These are phyloP conservation scores for Paraurostyla sp. DNA, from an alignment of 73 alveolate species.

Conservation along the genomic window DNA sequence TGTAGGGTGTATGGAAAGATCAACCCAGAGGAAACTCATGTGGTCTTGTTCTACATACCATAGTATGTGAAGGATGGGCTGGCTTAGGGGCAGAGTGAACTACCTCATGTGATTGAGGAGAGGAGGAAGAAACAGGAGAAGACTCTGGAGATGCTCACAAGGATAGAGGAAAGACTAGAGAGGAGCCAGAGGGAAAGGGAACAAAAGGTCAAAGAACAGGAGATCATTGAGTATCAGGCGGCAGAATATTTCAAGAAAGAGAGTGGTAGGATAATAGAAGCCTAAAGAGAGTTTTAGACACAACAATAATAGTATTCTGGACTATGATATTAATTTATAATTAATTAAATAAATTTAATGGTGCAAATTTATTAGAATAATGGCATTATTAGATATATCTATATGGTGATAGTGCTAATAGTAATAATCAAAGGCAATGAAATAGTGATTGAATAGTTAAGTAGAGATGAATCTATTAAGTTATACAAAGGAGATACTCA, in stretches of 20 bases:
- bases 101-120: constrained; percentile 56
- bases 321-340: too few relatives aligned
- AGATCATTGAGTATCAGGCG: constrained; percentile 49
- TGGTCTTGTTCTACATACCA: constrained; percentile 49
- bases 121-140: constrained; percentile 31
- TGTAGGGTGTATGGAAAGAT: constrained; percentile 54
- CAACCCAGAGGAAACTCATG: constrained; percentile 65
- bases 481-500: too few relatives aligned
- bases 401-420: too few relatives aligned
- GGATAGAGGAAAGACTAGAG: background rate
- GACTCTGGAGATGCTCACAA: constrained; percentile 8
- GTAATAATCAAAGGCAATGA: too few relatives aligned
- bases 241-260: constrained; percentile 24
- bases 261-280: background rate
- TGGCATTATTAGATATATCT: too few relatives aligned
- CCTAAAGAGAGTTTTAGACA: background rate
- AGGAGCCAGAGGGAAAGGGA: constrained; percentile 40
- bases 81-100: constrained; percentile 1
- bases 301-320: too few relatives aligned
- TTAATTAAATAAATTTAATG: too few relatives aligned
- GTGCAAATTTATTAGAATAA: too few relatives aligned
- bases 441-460: too few relatives aligned
- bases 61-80: constrained; percentile 56
- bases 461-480: too few relatives aligned
- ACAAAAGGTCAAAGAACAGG: constrained; percentile 13